A percentile compares a stretch with the other conserved stretches of the same genome.
phyloP scores from a whole-genome alignment of 441 rosid species.

The Adansonia madagascariensis region DNA sequence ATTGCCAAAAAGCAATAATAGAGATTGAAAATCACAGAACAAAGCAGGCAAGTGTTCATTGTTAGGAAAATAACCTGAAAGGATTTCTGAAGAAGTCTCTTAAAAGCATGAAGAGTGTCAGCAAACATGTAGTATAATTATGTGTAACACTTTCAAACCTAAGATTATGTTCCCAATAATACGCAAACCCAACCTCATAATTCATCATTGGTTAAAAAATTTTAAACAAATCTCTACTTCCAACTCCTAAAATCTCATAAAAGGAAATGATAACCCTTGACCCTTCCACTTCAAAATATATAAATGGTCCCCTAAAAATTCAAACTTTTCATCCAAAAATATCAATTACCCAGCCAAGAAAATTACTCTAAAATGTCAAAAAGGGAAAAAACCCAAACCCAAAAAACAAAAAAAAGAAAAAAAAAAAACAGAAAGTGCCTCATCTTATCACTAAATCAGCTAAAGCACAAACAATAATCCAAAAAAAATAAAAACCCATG shows the following conservation, averaged over 20 bases:
- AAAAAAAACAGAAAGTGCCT: background rate
- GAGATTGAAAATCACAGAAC: constrained; percentile 6
- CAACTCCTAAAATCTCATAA: background rate
- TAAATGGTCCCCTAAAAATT: constrained; percentile 14
- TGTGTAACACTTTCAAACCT: constrained; percentile 19
- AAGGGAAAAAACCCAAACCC: background rate
- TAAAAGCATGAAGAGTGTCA: constrained; percentile 1
- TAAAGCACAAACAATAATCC: constrained; percentile 4
- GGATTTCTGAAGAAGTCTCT: constrained; percentile 3
- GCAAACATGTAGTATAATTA: constrained; percentile 1
- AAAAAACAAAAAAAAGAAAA: too few species aligned
- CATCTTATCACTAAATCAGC: background rate
- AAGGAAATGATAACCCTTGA: background rate
- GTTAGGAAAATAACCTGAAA: constrained; percentile 9
- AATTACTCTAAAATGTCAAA: background rate
- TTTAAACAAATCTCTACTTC: background rate
- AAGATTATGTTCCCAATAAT: constrained; percentile 14
- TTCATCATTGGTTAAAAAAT: constrained; percentile 13
- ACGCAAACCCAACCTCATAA: background rate
- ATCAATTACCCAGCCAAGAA: constrained; percentile 21
- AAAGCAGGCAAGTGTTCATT: background rate
- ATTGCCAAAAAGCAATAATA: background rate
- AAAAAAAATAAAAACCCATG: background rate
- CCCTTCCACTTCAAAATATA: background rate
- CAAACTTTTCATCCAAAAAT: constrained; percentile 11